phyloP scores from a whole-genome alignment of 768 basidiomycete genomes.

The Xerocomellus intermedius region DNA sequence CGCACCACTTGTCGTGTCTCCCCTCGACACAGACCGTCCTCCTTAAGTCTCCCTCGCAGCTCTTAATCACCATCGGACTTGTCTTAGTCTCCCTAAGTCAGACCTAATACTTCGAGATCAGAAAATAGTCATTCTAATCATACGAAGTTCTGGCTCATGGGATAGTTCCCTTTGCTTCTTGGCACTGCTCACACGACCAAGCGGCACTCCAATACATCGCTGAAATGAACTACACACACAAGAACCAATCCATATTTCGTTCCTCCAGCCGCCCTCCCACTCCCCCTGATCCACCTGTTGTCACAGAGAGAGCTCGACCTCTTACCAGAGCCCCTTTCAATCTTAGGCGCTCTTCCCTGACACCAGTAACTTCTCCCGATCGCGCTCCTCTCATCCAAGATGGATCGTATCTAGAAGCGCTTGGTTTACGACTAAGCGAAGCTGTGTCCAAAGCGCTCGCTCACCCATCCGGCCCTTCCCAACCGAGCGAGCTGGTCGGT shows the following conservation, averaged over 20 bases:
- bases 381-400: conserved; percentile 61
- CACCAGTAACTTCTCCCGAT: conserved; percentile 32
- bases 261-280: conserved; percentile 57
- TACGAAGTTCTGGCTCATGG: conserved; percentile 39
- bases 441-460: conserved; percentile 74
- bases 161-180: conserved; percentile 36
- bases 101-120: too few species aligned
- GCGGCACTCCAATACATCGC: conserved; percentile 1
- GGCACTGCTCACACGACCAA: conserved; percentile 32
- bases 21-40: conserved; percentile 73
- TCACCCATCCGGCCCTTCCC: conserved; percentile 57
- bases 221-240: conserved; percentile 62
- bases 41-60: conserved; percentile 50
- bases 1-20: conserved; percentile 56
- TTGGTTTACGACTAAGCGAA: conserved; percentile 76
- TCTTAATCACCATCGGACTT: background rate
- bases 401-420: conserved; percentile 75
- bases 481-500: conserved; percentile 50
- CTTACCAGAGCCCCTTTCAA: conserved; percentile 59
- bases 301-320: conserved; percentile 48
- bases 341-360: conserved; percentile 53
- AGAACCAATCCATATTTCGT: conserved; percentile 64
- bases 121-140: too few species aligned
- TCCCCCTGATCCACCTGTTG: conserved; percentile 37
- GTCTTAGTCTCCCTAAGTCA: too few species aligned